Base-by-base conservation (phyloP, 768 basidiomycete species). In the Suillus ampliporus region DNA sequence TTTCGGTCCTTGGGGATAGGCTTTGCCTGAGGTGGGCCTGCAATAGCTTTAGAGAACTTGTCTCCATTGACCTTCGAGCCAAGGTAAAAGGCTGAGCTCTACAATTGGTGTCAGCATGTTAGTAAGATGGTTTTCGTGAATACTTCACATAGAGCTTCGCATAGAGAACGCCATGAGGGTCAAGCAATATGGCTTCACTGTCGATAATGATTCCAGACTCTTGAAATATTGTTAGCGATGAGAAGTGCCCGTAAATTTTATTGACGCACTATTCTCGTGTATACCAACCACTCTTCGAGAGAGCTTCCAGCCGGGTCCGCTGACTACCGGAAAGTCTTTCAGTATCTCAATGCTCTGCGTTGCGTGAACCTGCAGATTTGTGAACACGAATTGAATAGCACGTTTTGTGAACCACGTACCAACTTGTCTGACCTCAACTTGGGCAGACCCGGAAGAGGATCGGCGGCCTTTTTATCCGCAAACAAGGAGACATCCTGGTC, bases 321-420 rank as follows among this genome's bases (percentile, higher is more conserved):
- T 90, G 38, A 86, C 88, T 0, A 83, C 73, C 0, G 94, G 94
- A 54, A 96, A 78, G n/a, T 88, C 85, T 72, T 87, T 90, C 63
- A 95, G 71, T 34, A 94, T 83, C 74, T 95, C 87, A 62, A 95
- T 91, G 8, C 86, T 87, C 72, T 94, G 92, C 13, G 86, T 86
- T 6, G 79, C 93, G 69, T 95, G 93, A 4, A 93, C 88, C 89
- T 92, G 51, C 17, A 17, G 38, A n/a, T 13, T 38, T 47, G 14
- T 26, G 34, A 52, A 48, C 35, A 31, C 38, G 10, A 58, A 41
- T 23, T 19, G 19, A n/a, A 31, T 43, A 35, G 8, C 2, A 11
- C 23, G 38, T 41, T 37, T 59, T 40, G 47, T 5, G 9, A 48
- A 13, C 31, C 2, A 76, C 88, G 52, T 69, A 92, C 92, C 44